Evolutionary conservation across 2,329 filamentous ascomycete species (phyloP), one percentile per base, ranked within the genome.

Genomic region (Trichoderma sp.): DNA sequence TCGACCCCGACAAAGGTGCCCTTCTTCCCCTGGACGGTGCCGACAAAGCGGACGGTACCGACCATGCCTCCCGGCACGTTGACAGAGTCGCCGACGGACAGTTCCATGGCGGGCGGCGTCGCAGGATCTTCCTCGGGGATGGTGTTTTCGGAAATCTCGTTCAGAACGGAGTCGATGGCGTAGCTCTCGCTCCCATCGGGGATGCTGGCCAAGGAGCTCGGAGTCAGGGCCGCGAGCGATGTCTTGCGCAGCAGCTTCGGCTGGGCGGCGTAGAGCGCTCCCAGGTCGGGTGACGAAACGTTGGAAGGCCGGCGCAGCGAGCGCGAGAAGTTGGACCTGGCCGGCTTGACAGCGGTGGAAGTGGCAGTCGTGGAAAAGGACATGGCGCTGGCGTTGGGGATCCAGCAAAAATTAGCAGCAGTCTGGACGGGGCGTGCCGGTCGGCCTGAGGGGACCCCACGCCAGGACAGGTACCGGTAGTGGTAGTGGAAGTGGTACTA

Each of bases 61-160:
- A 91, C 84, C 94, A 99, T 97, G 78, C 91, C 93, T 52, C 96
- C 96, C 1, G 95, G 94, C 58, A 97, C 95, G 74, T 97, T 94
- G 71, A 97, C 95, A 39, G 85, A 79, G 77, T 97, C 95, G 73
- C 95, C 95, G 51, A 96, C 85, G 72, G 89, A 86, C 70, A 97
- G 80, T 70, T 83, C 77, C 64, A 86, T 84, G 70, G 81, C 80
- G 72, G 77, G 82, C 73, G 76, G 81, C 79, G 85, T 82, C 67
- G 82, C 83, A 30, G 87, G 87, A 0, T 86, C 89, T 64, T 82
- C 77, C 60, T 83, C 81, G 61, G 83, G 87, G 66, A 78, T 84
- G 76, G 77, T 77, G 74, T 74, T 74, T 68, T 73, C 72, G 56
- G 72, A 70, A 52, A 72, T 69, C 73, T 76, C 76, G 76, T 70